Evolutionary conservation across 1,284 basidiomycete genomes (phyloP), one percentile per base, ranked within the genome.

Genomic region (Tilletia setariae): DNA sequence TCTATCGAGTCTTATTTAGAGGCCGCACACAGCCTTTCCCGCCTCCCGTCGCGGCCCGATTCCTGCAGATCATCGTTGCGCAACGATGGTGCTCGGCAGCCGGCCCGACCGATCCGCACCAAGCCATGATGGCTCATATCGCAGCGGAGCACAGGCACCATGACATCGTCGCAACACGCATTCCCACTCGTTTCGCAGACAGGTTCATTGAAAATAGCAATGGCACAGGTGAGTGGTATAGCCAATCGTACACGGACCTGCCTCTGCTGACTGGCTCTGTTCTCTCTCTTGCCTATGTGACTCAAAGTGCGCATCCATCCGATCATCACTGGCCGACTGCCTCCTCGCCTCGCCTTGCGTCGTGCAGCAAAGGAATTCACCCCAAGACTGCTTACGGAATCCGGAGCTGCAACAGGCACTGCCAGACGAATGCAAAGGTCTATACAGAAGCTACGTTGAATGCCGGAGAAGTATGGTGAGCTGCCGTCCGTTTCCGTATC

Each of bases 391-490:
- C 40, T 28, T 63, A 42, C 62, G 43, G 35, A 28, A 46, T 23
- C 62, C 42, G 13, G 16, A 11, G 9, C 62, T 63, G 23, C 62
- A 42, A 11, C 35, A 63, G 19, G 56, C 28, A 30, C 25, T 63
- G 19, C 62, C 62, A 6, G 43, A 44, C 21, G 62, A 63, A 23
- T 63, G 62, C 62, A 43, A 63, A 42, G 42, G 43, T 42, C 21
- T 63, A 42, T 63, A 63, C 35, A 13, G 43, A 42, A 63, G 62
- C 40, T 63, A 63, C 44, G 62, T 63, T 13, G 62, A 63, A 42
- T 63, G 62, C 23, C 2, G 62, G 42, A 63, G 62, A 44, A 46
- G 62, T 23, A 43, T 63, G 43, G 62, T 63, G 62, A 63, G 62
- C 28, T 1, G 15, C 6, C 42, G 25, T 11, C 21, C 42, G 51